Base-by-base conservation (phyloP, 805 yeast genomes). In the Starmera dryadoides region DNA sequence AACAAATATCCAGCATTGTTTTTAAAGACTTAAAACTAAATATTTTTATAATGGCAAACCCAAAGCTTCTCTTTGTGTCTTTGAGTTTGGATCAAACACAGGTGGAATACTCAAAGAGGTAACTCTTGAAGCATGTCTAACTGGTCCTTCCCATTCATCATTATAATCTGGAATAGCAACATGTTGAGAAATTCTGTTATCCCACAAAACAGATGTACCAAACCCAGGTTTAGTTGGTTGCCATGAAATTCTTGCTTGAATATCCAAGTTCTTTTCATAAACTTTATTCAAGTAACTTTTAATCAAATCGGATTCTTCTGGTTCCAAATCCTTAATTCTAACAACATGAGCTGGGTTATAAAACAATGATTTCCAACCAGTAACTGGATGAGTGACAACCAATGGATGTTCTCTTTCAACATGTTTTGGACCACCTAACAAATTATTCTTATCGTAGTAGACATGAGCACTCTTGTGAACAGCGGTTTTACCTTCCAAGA, bases 311-410 rank as follows among this genome's bases (percentile, higher is more conserved):
- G 71, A 63, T 56, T 75, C 81, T 38, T 56, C 71, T 19, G 69
- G 68, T 37, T 68, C 66, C 31, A 75, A 62, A 4, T 77, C 80
- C 14, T 69, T 64, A 41, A 75, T 75, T 43, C 72, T 61, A 26
- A 49, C 58, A 11, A 77, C 71, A 65, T 64, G 64, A 7, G 61
- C 55, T 39, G 75, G 63, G 57, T 73, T 74, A 33, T 73, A 75
- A 44, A 62, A 75, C 45, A 76, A 57, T 2, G 76, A 59, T 57
- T 77, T 77, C 79, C 78, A 71, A 21, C 80, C 80, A 33, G 82
- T 77, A 9, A 69, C 78, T 9, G 83, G 82, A 47, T 78, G 77
- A 23, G 81, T 75, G 56, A 79, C 67, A 33, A 77, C 66, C 19
- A 77, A 44, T 1, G 81, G 81, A 53, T 77, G 82, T 39, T 64